phyloP scores from a whole-genome alignment of 1,284 basidiomycete genomes.

The Psilocybe mexicana region DNA sequence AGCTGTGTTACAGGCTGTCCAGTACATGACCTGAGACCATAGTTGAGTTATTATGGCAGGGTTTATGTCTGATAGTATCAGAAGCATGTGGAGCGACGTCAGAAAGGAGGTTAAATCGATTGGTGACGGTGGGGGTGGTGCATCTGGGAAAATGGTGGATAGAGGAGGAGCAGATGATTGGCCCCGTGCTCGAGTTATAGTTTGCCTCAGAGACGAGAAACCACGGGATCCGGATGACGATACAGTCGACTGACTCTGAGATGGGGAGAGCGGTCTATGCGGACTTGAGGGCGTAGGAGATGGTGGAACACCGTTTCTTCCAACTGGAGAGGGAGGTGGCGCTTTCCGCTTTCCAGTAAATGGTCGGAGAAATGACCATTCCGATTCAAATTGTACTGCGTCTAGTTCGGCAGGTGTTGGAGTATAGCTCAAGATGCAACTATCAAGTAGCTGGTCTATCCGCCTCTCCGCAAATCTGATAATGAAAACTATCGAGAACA shows the following conservation, averaged over 20 bases:
- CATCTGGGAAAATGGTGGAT: slow-evolving; percentile 53
- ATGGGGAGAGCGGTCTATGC: slow-evolving; percentile 51
- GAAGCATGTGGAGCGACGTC: slow-evolving; percentile 83
- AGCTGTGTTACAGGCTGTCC: slow-evolving; percentile 70
- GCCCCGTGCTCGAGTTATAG: slow-evolving; percentile 52
- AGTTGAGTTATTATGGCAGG: slow-evolving; percentile 88
- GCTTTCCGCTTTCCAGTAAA: slow-evolving; percentile 69
- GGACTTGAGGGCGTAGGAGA: slow-evolving; percentile 51
- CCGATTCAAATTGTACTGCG: slow-evolving; percentile 90
- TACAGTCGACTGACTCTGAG: slow-evolving; percentile 37
- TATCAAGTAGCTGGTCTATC: slow-evolving; percentile 86
- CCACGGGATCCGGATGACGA: slow-evolving; percentile 48
- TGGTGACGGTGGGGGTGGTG: slow-evolving; percentile 50
- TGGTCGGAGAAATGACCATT: slow-evolving; percentile 89
- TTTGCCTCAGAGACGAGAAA: slow-evolving; percentile 66
- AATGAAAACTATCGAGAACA: slow-evolving; percentile 73
- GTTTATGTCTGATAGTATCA: slow-evolving; percentile 89
- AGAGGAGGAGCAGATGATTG: slow-evolving; percentile 46
- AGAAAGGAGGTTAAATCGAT: slow-evolving; percentile 78
- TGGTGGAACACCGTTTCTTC: slow-evolving; percentile 28
- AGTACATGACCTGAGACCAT: slow-evolving; percentile 95
- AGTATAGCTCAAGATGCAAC: slow-evolving; percentile 83
- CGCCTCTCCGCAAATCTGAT: slow-evolving; percentile 90
- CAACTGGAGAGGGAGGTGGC: slow-evolving; percentile 26
- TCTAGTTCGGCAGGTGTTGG: slow-evolving; percentile 79